Conservation (phyloP, 345 rosid genomes). For the Populus alba region DNA sequence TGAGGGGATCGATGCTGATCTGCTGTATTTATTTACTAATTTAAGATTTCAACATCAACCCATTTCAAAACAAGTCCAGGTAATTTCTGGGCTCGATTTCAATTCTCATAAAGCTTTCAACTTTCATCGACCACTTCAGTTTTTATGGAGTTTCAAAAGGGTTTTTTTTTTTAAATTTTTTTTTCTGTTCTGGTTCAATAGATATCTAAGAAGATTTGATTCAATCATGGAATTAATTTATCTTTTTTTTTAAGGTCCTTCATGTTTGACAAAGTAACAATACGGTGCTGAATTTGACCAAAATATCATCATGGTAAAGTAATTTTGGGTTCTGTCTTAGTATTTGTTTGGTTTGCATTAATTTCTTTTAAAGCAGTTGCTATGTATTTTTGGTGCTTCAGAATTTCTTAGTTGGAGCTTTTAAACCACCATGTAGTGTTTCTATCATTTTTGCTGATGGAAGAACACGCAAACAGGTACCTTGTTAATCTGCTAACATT, state of each 20-base stretch:
- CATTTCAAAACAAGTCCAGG: neutral
- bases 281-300: neutral
- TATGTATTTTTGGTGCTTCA: conserved; percentile 22
- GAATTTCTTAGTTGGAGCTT: conserved; percentile 53
- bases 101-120: neutral
- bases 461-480: conserved; percentile 52
- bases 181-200: neutral
- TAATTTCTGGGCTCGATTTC: neutral
- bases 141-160: neutral
- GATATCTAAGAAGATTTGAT: neutral
- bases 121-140: neutral
- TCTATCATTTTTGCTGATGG: conserved; percentile 44
- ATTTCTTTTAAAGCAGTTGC: neutral
- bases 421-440: conserved; percentile 50
- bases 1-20: neutral
- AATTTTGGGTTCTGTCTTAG: neutral
- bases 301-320: neutral
- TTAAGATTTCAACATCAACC: neutral
- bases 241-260: neutral
- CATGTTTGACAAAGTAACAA: neutral
- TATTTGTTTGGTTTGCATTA: neutral
- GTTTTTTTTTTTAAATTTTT: too few relatives aligned
- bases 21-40: neutral
- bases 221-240: neutral
- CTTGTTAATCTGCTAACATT: neutral